These are phyloP conservation scores for Verbascum thapsus DNA, from an alignment of 257 asterid species.

Conservation along the genomic window DNA sequence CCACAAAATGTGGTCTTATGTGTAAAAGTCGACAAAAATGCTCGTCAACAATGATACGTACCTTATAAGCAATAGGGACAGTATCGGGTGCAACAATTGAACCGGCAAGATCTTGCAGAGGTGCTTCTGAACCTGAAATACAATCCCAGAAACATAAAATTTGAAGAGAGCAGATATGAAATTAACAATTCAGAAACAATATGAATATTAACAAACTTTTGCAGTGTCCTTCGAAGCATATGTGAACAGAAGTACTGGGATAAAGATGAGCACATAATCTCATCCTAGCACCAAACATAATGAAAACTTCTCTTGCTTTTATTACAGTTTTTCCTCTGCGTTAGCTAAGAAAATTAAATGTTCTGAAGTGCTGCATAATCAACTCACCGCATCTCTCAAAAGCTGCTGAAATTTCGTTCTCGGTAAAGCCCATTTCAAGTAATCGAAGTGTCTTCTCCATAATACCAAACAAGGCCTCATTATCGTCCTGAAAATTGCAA, in stretches of 20 bases:
- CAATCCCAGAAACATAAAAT: slow-evolving; percentile 5
- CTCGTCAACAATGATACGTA: slow-evolving; percentile 24
- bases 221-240: slow-evolving; percentile 2
- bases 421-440: slow-evolving; percentile 93
- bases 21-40: slow-evolving; percentile 11
- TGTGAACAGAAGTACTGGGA: slow-evolving; percentile 13
- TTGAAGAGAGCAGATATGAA: slow-evolving; percentile 11
- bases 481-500: slow-evolving; percentile 57
- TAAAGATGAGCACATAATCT: neutral
- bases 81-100: slow-evolving; percentile 55
- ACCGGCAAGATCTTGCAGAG: slow-evolving; percentile 65
- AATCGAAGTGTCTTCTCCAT: slow-evolving; percentile 91
- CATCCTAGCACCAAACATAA: neutral
- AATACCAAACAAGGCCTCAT: slow-evolving; percentile 75
- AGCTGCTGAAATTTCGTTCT: slow-evolving; percentile 75
- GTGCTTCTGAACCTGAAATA: slow-evolving; percentile 70
- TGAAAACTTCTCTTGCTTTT: neutral
- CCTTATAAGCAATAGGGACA: slow-evolving; percentile 42
- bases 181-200: slow-evolving; percentile 23
- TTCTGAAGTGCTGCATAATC: slow-evolving; percentile 21
- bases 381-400: slow-evolving; percentile 85
- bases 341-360: slow-evolving; percentile 16
- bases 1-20: slow-evolving; percentile 1
- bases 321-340: slow-evolving; percentile 12
- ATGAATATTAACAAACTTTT: neutral